Conservation (phyloP, 2,329 filamentous ascomycete species). For the Penicillium sp. region DNA sequence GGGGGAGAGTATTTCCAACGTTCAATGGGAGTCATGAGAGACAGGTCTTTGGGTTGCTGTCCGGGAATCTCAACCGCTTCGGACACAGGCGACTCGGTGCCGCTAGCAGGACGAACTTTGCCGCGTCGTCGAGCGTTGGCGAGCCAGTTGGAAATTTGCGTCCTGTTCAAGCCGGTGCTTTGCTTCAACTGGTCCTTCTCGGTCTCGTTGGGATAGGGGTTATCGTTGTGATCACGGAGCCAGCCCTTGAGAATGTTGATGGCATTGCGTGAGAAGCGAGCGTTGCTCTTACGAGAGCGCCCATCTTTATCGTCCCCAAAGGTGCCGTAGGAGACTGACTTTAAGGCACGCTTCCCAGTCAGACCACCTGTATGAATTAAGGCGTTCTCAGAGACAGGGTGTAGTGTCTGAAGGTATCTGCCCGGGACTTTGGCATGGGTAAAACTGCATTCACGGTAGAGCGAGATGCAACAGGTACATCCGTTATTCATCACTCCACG, state of each 20-base stretch:
- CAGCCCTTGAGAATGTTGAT: conserved; percentile 78
- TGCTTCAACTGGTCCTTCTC: conserved; percentile 75
- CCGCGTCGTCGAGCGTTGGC: conserved; percentile 80
- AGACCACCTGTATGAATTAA: conserved; percentile 36
- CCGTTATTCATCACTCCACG: conserved; percentile 42
- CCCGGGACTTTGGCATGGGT: conserved; percentile 39
- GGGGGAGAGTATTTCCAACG: conserved; percentile 65
- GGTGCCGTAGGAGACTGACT: conserved; percentile 36
- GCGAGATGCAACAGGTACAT: conserved; percentile 46
- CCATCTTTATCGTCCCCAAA: conserved; percentile 36
- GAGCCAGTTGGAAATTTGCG: conserved; percentile 86
- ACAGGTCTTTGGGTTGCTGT: conserved; percentile 43
- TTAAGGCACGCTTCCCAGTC: conserved; percentile 40
- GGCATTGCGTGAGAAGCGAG: conserved; percentile 73
- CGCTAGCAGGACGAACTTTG: conserved; percentile 62
- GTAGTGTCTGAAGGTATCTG: conserved; percentile 43
- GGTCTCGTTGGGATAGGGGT: conserved; percentile 83
- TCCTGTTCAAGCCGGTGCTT: conserved; percentile 73
- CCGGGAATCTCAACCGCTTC: conserved; percentile 69
- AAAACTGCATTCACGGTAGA: conserved; percentile 47
- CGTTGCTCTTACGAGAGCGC: conserved; percentile 58
- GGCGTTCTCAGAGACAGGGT: conserved; percentile 42
- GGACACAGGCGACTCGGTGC: conserved; percentile 64
- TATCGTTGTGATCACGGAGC: conserved; percentile 71
- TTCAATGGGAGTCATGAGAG: conserved; percentile 59